These are phyloP conservation scores for Shiraia bambusicola DNA, from an alignment of 2,329 filamentous ascomycete species.

Conservation along the genomic window DNA sequence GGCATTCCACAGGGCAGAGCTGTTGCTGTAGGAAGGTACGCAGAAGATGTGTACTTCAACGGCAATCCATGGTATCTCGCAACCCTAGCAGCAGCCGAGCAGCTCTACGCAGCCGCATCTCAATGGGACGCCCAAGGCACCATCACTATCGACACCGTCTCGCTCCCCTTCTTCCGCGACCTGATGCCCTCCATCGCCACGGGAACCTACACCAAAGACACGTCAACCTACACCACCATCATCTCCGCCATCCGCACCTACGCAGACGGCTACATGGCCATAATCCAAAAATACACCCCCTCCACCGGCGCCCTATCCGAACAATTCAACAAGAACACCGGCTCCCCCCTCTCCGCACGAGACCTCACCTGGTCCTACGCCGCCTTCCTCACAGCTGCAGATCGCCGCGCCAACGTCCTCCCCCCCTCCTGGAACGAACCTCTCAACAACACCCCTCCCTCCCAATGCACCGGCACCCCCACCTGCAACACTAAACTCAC, in stretches of 20 bases:
- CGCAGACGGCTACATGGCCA: constrained; percentile 57
- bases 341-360: constrained; percentile 60
- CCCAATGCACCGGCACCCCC: constrained; percentile 19
- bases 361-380: constrained; percentile 76
- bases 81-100: constrained; percentile 76
- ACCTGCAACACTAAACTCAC: constrained; percentile 37
- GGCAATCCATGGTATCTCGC: constrained; percentile 80
- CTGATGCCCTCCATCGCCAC: constrained; percentile 54
- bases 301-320: constrained; percentile 66
- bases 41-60: constrained; percentile 68
- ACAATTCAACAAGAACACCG: constrained; percentile 59
- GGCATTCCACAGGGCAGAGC: constrained; percentile 62
- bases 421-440: constrained; percentile 18
- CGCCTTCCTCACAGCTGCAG: constrained; percentile 59
- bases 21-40: constrained; percentile 48
- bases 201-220: constrained; percentile 66
- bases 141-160: constrained; percentile 65
- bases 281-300: constrained; percentile 54
- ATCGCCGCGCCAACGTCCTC: constrained; percentile 16
- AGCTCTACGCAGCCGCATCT: constrained; percentile 74
- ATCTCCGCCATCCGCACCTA: constrained; percentile 64
- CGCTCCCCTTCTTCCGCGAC: constrained; percentile 73
- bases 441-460: constrained; percentile 51
- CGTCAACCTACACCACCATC: constrained; percentile 56
- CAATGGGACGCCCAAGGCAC: constrained; percentile 66